Evolutionary conservation across 257 asterid species (phyloP).

Genomic region (Solanum bulbocastanum): DNA sequence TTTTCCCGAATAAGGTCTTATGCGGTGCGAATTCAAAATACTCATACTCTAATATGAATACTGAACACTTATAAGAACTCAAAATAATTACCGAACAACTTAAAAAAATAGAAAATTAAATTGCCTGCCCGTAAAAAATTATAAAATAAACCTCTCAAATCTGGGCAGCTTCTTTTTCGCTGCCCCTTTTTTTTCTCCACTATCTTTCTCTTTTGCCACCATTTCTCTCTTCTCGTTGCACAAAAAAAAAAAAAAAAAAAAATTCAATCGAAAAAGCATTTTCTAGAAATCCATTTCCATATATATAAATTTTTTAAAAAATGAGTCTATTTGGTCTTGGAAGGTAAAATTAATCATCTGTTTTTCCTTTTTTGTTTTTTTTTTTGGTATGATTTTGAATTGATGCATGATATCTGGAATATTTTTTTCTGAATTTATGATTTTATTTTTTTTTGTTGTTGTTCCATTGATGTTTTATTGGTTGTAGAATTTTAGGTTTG

Average conservation of each 20-base stretch:
- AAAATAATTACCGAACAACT: neutral
- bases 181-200: constrained; percentile 12
- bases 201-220: neutral
- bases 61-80: too few relatives aligned
- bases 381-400: neutral
- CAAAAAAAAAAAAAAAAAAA: neutral
- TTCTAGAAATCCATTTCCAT: neutral
- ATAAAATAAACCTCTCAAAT: neutral
- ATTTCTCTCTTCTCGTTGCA: neutral
- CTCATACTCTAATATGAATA: too few relatives aligned
- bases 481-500: neutral
- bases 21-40: too few relatives aligned
- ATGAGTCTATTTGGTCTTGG: constrained; percentile 98
- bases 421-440: neutral
- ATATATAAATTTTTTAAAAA: neutral
- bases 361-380: neutral
- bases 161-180: constrained; percentile 7
- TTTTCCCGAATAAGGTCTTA: too few relatives aligned
- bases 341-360: constrained; percentile 29
- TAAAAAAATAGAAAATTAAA: neutral
- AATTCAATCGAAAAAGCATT: neutral
- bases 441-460: neutral
- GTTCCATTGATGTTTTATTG: neutral
- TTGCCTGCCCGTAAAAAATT: neutral
- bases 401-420: neutral